Evolutionary conservation across 2,329 filamentous ascomycete species (phyloP), one percentile per base, ranked within the genome.

Genomic region (Botrytis paeoniae): DNA sequence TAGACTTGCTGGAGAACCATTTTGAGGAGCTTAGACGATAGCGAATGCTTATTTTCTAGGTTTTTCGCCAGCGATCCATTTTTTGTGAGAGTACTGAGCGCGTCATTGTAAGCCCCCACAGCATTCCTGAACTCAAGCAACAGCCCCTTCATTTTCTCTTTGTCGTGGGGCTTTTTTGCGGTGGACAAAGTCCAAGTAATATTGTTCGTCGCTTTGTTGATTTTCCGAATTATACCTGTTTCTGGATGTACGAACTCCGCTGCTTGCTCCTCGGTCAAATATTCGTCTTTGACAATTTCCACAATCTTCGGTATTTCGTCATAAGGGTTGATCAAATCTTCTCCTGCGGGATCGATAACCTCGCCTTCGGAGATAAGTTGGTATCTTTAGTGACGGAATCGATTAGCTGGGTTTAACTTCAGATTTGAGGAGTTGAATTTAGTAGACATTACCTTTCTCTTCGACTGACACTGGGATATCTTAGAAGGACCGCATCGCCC

Each of bases 1-100:
- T 98, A 98, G 35, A 94, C 92, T 81, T 99, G 95, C 71, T 89
- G 90, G 60, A 97, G 87, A 78, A 98, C 95, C 77, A 94, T 91
- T 77, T 92, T 90, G 64, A 95, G 90, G 66, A 95, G 88, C 62
- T 89, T 88, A 61, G 93, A 86, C 10, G 92, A 90, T 29, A 98
- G 84, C 64, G 88, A 86, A 78, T 92, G 91, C 80, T 89, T 89
- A 65, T 85, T 83, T 76, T 92, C 89, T 64, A 98, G 86, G 77
- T 93, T 92, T 77, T 87, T 89, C 32, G 89, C 87, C 75, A 98
- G 89, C 16, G 89, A 89, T 59, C 93, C 93, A 78, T 92, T 88
- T 75, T 87, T 85, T 32, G 94, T 87, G 43, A 94, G 85, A 35
- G 85, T 84, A 37, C 87, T 84, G 57, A 98, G 85, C 41, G 89